Evolutionary conservation across 2,329 filamentous ascomycete species (phyloP).

Genomic region (Akanthomyces lecanii): DNA sequence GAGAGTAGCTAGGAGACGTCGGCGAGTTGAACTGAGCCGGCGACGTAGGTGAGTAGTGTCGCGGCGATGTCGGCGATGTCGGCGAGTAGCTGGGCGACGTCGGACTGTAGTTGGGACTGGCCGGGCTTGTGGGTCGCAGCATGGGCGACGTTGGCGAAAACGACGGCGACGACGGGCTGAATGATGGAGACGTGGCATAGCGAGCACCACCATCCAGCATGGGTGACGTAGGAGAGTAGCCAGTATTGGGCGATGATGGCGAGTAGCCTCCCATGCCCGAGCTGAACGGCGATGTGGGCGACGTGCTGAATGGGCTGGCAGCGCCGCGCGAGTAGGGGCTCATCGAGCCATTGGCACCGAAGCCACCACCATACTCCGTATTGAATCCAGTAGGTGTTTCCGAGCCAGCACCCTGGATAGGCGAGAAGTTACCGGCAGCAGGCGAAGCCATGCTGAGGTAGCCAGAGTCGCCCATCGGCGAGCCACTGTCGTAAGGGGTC

Average conservation of each 20-base stretch:
- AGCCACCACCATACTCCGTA: constrained; percentile 53
- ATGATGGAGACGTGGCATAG: constrained; percentile 57
- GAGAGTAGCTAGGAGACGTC: constrained; percentile 68
- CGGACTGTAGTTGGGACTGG: constrained; percentile 60
- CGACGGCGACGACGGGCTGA: constrained; percentile 59
- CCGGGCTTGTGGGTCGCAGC: constrained; percentile 50
- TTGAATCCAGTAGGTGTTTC: constrained; percentile 64
- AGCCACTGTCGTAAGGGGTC: constrained; percentile 89
- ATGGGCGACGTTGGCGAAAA: constrained; percentile 61
- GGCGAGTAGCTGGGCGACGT: constrained; percentile 63
- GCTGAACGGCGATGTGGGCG: constrained; percentile 61
- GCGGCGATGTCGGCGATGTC: constrained; percentile 53
- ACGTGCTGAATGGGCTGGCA: constrained; percentile 73
- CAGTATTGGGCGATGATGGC: constrained; percentile 69
- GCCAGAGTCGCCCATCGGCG: constrained; percentile 70
- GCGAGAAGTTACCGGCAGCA: constrained; percentile 65
- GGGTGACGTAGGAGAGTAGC: constrained; percentile 50
- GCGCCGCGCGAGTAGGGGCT: constrained; percentile 63
- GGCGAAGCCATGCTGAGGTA: constrained; percentile 62
- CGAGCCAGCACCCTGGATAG: constrained; percentile 71
- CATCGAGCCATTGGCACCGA: constrained; percentile 45
- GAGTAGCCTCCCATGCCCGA: constrained; percentile 60
- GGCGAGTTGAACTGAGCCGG: constrained; percentile 70
- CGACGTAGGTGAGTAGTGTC: constrained; percentile 65
- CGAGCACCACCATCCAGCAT: constrained; percentile 53